Evolutionary conservation across 768 basidiomycete species (phyloP).

Genomic region (Psilocybe azurescens): DNA sequence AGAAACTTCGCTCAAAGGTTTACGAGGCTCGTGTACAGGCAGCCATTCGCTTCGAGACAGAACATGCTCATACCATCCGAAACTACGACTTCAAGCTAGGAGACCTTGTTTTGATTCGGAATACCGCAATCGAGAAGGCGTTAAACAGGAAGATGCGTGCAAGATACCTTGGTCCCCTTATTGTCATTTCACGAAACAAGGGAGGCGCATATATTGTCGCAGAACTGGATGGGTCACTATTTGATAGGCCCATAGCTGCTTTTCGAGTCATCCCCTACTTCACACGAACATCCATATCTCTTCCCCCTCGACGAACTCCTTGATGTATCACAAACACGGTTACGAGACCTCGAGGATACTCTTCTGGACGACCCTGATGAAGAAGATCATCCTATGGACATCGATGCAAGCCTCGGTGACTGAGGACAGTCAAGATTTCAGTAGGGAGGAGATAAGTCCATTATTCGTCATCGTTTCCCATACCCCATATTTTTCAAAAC

Average conservation of each 20-base stretch:
- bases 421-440: background rate
- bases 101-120: conserved; percentile 35
- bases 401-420: background rate
- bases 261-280: conserved; percentile 7
- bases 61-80: conserved; percentile 28
- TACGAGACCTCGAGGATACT: background rate
- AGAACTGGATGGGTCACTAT: background rate
- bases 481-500: no score
- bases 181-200: background rate
- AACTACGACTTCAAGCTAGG: conserved; percentile 27
- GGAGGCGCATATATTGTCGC: conserved; percentile 7
- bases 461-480: background rate
- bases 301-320: background rate
- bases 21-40: conserved; percentile 16
- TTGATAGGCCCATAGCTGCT: background rate
- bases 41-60: conserved; percentile 19
- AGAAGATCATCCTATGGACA: background rate
- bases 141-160: conserved; percentile 4
- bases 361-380: background rate
- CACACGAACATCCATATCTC: background rate
- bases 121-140: conserved; percentile 22
- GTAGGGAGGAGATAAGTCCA: background rate
- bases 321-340: background rate
- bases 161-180: background rate
- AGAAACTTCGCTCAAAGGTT: conserved; percentile 16